Conservation (phyloP, 345 rosid species). For the Citrus unshiu region DNA sequence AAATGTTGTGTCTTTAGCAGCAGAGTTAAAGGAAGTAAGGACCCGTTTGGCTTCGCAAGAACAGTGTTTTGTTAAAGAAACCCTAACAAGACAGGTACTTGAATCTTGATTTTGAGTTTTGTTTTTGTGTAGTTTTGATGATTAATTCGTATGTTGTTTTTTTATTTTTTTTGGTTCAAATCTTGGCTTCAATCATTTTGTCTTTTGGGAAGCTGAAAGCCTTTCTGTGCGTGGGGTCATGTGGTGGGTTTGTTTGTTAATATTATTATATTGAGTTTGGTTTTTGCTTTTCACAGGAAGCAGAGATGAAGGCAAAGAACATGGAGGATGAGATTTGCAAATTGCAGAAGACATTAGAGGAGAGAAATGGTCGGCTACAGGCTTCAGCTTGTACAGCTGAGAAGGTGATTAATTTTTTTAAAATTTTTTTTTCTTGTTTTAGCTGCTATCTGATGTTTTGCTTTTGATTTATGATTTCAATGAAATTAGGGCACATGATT, state of each 20-base stretch:
- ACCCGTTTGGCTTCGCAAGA: conserved; percentile 65
- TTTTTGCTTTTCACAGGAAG: conserved; percentile 49
- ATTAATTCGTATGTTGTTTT: not conserved
- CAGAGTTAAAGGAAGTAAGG: conserved; percentile 79
- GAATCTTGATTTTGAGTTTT: conserved; percentile 1
- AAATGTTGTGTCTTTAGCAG: conserved; percentile 82
- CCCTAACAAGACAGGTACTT: conserved; percentile 61
- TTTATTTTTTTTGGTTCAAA: not conserved
- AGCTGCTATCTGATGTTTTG: not conserved
- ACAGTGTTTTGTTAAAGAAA: conserved; percentile 66
- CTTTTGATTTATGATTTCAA: not conserved
- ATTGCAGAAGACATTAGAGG: conserved; percentile 53
- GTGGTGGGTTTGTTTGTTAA: conserved; percentile 10
- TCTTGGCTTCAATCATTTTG: conserved; percentile 15
- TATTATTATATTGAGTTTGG: not conserved
- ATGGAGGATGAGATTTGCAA: conserved; percentile 58
- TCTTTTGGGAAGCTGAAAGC: not conserved
- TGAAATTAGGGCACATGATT: not conserved
- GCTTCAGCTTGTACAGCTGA: conserved; percentile 64
- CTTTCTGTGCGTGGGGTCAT: conserved; percentile 29
- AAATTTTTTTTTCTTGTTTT: not conserved
- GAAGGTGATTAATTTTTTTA: conserved; percentile 40
- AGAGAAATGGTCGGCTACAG: conserved; percentile 55
- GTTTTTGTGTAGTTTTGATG: not conserved
- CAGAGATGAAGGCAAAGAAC: conserved; percentile 62